Evolutionary conservation across 306 rosid species (phyloP).

Genomic region (Prunus salicina): DNA sequence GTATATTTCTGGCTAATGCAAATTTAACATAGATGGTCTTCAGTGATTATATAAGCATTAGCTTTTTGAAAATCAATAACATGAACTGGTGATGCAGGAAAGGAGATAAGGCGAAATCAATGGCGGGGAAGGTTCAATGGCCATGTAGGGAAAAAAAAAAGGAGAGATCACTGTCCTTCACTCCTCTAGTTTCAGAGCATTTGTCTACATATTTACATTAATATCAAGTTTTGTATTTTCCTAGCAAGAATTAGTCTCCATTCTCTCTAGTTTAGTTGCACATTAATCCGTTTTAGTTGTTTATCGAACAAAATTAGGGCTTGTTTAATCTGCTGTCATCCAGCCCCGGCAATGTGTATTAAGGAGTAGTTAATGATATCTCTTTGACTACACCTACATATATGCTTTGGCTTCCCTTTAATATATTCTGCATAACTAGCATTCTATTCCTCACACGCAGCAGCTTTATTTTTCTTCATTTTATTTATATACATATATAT

Average conservation of each 20-base stretch:
- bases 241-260: constrained; percentile 27
- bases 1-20: neutral
- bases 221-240: constrained; percentile 7
- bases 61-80: neutral
- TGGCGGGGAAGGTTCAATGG: constrained; percentile 51
- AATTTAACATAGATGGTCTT: too few relatives aligned
- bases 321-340: constrained; percentile 20
- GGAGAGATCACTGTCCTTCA: constrained; percentile 9
- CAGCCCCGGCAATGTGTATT: constrained; percentile 15
- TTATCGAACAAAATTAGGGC: constrained; percentile 23
- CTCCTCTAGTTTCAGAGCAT: constrained; percentile 14
- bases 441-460: neutral
- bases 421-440: neutral
- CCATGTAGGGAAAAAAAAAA: constrained; percentile 21
- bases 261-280: constrained; percentile 12
- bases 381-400: constrained; percentile 12
- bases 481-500: neutral
- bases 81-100: constrained; percentile 52
- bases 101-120: constrained; percentile 45
- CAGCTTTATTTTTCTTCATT: neutral
- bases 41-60: too few relatives aligned
- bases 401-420: neutral
- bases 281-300: constrained; percentile 11
- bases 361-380: constrained; percentile 20
- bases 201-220: constrained; percentile 7